These are phyloP conservation scores for Hemerocallis citrina DNA, from an alignment of 106 monocot species.

Conservation along the genomic window DNA sequence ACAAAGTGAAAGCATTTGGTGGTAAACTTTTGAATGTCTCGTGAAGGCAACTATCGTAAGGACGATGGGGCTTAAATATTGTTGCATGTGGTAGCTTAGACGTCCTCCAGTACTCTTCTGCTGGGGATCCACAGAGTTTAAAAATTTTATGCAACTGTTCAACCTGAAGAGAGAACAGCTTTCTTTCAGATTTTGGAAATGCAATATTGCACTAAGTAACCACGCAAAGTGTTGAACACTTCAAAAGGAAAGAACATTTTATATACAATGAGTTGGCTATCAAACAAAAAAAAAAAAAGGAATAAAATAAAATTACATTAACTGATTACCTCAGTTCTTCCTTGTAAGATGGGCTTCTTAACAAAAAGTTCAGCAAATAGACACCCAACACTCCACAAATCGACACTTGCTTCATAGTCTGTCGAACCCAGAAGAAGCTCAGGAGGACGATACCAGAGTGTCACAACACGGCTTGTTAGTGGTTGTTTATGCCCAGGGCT, in stretches of 20 bases:
- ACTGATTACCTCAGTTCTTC: conserved; percentile 64
- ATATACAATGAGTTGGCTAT: not conserved
- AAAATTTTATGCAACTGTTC: conserved; percentile 83
- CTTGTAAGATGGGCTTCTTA: conserved; percentile 58
- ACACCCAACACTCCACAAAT: conserved; percentile 77
- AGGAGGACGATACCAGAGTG: conserved; percentile 77
- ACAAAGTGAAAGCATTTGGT: conserved; percentile 26
- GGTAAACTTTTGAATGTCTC: conserved; percentile 41
- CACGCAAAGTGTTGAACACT: not conserved
- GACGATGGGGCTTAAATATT: conserved; percentile 64
- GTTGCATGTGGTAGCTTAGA: conserved; percentile 70
- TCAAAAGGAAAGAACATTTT: too few relatives aligned
- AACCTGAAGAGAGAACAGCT: conserved; percentile 29
- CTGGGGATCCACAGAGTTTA: conserved; percentile 70
- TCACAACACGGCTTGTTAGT: conserved; percentile 72
- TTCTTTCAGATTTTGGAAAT: not conserved
- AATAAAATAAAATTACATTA: not conserved
- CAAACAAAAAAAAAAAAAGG: too few relatives aligned
- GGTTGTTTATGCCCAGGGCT: conserved; percentile 33
- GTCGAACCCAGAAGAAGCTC: conserved; percentile 72
- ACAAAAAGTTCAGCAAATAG: conserved; percentile 66
- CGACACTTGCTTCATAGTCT: conserved; percentile 51
- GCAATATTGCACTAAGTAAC: not conserved
- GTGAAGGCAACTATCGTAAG: conserved; percentile 40
- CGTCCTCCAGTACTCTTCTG: conserved; percentile 71